These are phyloP conservation scores for Spathaspora arborariae DNA, from an alignment of 805 yeast genomes.

Conservation along the genomic window DNA sequence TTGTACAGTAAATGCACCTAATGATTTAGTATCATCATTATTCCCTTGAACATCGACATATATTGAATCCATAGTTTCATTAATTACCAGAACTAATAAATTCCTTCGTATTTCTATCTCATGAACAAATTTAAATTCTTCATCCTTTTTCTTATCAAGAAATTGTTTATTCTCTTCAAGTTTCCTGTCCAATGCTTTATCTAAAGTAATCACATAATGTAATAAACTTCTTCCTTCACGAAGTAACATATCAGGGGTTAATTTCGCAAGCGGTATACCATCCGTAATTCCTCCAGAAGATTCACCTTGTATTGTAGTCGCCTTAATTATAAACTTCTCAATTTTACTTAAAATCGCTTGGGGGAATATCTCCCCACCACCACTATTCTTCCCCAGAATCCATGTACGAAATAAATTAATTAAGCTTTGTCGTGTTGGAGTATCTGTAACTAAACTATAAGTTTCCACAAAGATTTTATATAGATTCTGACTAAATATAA, in stretches of 20 bases:
- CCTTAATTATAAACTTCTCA: slow-evolving; percentile 37
- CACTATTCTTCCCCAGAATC: slow-evolving; percentile 11
- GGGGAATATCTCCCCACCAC: slow-evolving; percentile 21
- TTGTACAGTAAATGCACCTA: slow-evolving; percentile 6
- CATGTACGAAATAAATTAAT: slow-evolving; percentile 41
- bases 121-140: slow-evolving; percentile 7
- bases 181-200: slow-evolving; percentile 21
- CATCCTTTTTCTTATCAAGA: slow-evolving; percentile 4
- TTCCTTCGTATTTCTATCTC: slow-evolving; percentile 20
- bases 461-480: slow-evolving; percentile 36
- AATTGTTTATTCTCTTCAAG: slow-evolving; percentile 6
- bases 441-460: slow-evolving; percentile 37
- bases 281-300: slow-evolving; percentile 5
- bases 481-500: slow-evolving; percentile 31
- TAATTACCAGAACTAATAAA: slow-evolving; percentile 25
- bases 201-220: slow-evolving; percentile 29
- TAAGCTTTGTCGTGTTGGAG: slow-evolving; percentile 34
- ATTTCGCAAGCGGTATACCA: neutral
- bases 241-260: slow-evolving; percentile 30
- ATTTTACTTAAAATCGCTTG: slow-evolving; percentile 23
- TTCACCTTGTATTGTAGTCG: slow-evolving; percentile 20
- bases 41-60: slow-evolving; percentile 2
- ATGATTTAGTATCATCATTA: slow-evolving; percentile 17
- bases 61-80: slow-evolving; percentile 26
- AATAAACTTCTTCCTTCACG: slow-evolving; percentile 34